These are phyloP conservation scores for Cystobasidium tubakii DNA, from an alignment of 768 basidiomycete genomes.

Conservation along the genomic window DNA sequence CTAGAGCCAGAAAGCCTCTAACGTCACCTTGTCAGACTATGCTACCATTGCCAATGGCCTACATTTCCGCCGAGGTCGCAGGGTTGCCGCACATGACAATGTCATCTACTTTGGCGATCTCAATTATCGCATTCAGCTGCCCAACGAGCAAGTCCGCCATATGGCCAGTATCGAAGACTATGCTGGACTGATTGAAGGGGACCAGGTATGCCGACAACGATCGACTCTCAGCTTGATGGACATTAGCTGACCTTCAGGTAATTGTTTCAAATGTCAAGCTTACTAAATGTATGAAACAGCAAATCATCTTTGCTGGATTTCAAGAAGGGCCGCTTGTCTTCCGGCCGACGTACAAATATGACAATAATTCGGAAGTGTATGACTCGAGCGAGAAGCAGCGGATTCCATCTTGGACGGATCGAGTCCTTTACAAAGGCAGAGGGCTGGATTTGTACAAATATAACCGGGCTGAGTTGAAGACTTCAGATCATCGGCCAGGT, in stretches of 20 bases:
- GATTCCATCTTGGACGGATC: conserved; percentile 98
- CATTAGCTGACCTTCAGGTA: neutral
- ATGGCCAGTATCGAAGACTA: conserved; percentile 63
- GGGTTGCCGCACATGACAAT: conserved; percentile 80
- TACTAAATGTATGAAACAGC: conserved; percentile 62
- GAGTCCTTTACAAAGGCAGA: conserved; percentile 76
- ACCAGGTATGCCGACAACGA: conserved; percentile 61
- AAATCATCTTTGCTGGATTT: conserved; percentile 73
- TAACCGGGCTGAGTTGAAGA: conserved; percentile 71
- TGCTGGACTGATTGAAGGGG: conserved; percentile 67
- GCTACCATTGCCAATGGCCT: conserved; percentile 74
- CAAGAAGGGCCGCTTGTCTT: conserved; percentile 87
- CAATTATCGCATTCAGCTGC: conserved; percentile 85
- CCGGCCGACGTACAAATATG: conserved; percentile 89
- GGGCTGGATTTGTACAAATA: conserved; percentile 71
- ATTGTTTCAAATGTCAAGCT: conserved; percentile 54
- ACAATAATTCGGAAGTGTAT: conserved; percentile 65
- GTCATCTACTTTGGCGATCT: conserved; percentile 91
- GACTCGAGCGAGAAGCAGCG: conserved; percentile 95
- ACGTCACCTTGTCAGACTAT: conserved; percentile 57
- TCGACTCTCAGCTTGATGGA: conserved; percentile 24
- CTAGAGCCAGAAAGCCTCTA: no score
- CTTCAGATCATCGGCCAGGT: conserved; percentile 97
- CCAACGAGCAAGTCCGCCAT: conserved; percentile 72
- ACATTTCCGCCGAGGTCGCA: conserved; percentile 83